phyloP scores from a whole-genome alignment of 352 stramenopile genomes.

The Pythium graminicola region DNA sequence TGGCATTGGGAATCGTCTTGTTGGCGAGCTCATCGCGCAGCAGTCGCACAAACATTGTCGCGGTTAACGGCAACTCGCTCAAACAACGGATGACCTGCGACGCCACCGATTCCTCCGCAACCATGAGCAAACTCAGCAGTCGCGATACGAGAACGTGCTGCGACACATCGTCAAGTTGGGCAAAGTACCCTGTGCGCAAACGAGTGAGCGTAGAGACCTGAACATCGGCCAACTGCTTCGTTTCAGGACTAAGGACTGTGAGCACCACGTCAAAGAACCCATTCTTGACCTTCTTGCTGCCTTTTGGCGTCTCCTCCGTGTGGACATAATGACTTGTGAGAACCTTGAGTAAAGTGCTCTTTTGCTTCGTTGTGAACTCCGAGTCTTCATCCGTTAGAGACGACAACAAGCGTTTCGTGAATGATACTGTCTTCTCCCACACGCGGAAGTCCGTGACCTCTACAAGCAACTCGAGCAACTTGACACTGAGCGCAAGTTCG shows the following conservation, averaged over 20 bases:
- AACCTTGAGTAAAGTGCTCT: conserved; percentile 30
- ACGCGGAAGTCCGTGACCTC: conserved; percentile 44
- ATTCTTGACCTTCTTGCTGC: conserved; percentile 34
- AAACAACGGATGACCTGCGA: conserved; percentile 49
- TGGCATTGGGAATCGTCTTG: conserved; percentile 14
- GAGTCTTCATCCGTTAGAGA: conserved; percentile 14
- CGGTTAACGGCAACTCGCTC: conserved; percentile 43
- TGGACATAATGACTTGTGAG: conserved; percentile 59
- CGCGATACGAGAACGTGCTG: conserved; percentile 42
- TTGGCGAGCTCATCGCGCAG: conserved; percentile 36
- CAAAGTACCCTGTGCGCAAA: conserved; percentile 38
- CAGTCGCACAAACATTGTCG: conserved; percentile 47
- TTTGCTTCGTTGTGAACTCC: conserved; percentile 4
- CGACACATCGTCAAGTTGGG: conserved; percentile 39
- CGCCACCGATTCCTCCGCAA: conserved; percentile 49
- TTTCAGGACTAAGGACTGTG: conserved; percentile 35
- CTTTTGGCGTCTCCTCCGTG: conserved; percentile 23
- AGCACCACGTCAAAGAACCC: conserved; percentile 49
- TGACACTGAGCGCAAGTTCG: conserved; percentile 41
- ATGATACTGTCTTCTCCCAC: conserved; percentile 62
- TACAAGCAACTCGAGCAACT: conserved; percentile 54
- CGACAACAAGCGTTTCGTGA: conserved; percentile 32
- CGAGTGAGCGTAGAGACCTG: conserved; percentile 38
- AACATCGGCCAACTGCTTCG: conserved; percentile 25
- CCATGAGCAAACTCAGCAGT: conserved; percentile 54